Conservation (phyloP, 2,329 filamentous ascomycete species). For the Calonectria henricotiae region DNA sequence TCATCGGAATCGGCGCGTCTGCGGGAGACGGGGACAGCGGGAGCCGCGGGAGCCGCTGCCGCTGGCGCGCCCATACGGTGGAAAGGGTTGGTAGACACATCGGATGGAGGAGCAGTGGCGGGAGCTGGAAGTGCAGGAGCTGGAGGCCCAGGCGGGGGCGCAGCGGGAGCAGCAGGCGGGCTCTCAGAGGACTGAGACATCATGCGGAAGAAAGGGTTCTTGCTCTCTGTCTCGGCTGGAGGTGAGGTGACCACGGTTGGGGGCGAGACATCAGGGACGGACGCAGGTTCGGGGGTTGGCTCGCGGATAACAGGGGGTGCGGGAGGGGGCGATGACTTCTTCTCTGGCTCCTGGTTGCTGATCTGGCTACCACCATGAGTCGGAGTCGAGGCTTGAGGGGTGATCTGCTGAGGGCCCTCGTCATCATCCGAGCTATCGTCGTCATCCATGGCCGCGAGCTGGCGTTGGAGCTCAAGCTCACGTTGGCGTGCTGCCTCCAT, state of each 20-base stretch:
- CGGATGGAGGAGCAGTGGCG: constrained; percentile 60
- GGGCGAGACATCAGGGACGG: constrained; percentile 62
- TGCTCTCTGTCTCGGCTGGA: constrained; percentile 81
- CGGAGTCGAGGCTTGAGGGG: constrained; percentile 74
- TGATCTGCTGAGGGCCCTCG: constrained; percentile 81
- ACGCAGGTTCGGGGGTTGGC: constrained; percentile 51
- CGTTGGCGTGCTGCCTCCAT: constrained; percentile 92
- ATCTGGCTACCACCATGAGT: constrained; percentile 69
- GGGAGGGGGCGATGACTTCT: constrained; percentile 67
- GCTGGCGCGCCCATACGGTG: constrained; percentile 77
- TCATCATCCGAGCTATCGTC: constrained; percentile 86
- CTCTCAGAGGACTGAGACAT: constrained; percentile 79
- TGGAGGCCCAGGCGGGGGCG: constrained; percentile 54
- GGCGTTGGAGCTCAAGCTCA: constrained; percentile 89
- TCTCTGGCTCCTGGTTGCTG: constrained; percentile 71
- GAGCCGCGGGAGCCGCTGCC: constrained; percentile 61
- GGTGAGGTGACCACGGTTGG: constrained; percentile 70
- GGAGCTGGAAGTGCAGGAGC: constrained; percentile 59
- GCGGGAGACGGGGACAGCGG: constrained; percentile 69
- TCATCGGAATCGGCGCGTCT: constrained; percentile 76
- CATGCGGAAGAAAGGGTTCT: constrained; percentile 96
- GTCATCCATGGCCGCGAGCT: constrained; percentile 83
- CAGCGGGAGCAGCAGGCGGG: constrained; percentile 58
- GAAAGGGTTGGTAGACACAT: constrained; percentile 95
- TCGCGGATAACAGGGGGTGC: constrained; percentile 44